phyloP scores from a whole-genome alignment of 352 stramenopile genomes.

The Hyaloperonospora brassicae region DNA sequence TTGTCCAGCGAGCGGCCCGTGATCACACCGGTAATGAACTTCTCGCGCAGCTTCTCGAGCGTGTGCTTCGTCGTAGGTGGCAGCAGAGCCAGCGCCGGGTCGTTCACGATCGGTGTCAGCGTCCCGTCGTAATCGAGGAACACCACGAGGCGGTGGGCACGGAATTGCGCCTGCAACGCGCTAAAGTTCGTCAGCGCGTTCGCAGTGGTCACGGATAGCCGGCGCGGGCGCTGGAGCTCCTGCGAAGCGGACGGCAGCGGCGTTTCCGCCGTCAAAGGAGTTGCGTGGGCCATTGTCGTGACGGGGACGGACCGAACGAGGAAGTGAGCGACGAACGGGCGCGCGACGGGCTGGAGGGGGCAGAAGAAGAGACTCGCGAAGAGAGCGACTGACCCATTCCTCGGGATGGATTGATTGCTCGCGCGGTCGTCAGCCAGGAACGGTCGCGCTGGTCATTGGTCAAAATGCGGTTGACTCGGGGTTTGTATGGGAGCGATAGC shows the following conservation, averaged over 20 bases:
- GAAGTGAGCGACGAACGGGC: not conserved
- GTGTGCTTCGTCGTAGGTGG: conserved; percentile 56
- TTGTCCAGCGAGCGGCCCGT: conserved; percentile 80
- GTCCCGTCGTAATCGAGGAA: conserved; percentile 89
- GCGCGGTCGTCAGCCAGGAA: conserved; percentile 21
- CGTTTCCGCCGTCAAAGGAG: conserved; percentile 3
- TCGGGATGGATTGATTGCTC: conserved; percentile 5
- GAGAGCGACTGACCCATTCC: conserved; percentile 19
- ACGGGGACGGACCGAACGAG: too few relatives aligned
- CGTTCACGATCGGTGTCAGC: conserved; percentile 85
- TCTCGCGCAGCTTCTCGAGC: conserved; percentile 64
- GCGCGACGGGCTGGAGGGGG: conserved; percentile 1
- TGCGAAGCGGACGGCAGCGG: conserved; percentile 1
- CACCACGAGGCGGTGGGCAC: conserved; percentile 57
- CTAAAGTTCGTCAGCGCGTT: conserved; percentile 73
- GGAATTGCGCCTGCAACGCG: conserved; percentile 42
- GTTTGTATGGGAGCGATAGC: conserved; percentile 1
- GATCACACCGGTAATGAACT: conserved; percentile 83
- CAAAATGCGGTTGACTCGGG: conserved; percentile 1
- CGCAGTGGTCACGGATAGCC: conserved; percentile 60
- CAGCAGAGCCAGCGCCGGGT: conserved; percentile 68
- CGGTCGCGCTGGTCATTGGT: conserved; percentile 14
- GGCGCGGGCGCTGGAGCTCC: conserved; percentile 13
- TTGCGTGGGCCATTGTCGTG: not conserved
- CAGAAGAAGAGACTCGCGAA: conserved; percentile 14